These are phyloP conservation scores for Candida ulmi DNA, from an alignment of 805 yeast species.

Conservation along the genomic window DNA sequence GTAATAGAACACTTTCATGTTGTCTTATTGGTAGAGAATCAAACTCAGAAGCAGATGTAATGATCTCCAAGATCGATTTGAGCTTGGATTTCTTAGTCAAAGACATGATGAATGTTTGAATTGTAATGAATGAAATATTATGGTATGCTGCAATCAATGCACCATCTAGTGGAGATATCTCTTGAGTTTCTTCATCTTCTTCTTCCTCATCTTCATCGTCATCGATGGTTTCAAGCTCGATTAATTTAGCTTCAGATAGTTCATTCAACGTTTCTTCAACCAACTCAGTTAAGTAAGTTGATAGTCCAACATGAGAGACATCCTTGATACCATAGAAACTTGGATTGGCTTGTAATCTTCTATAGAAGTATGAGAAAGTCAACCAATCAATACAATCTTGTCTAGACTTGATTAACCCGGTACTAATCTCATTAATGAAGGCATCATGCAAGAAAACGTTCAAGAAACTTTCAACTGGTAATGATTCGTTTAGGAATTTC, in stretches of 20 bases:
- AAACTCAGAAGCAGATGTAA: constrained; percentile 69
- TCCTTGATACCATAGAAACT: constrained; percentile 80
- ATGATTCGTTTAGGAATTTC: constrained; percentile 63
- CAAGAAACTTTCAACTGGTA: constrained; percentile 81
- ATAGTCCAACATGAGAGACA: constrained; percentile 58
- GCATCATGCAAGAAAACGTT: constrained; percentile 56
- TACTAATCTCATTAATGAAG: constrained; percentile 68
- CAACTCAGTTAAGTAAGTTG: constrained; percentile 77
- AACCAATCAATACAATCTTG: constrained; percentile 92
- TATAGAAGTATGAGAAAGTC: constrained; percentile 75
- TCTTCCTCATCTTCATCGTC: constrained; percentile 31
- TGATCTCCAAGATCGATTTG: constrained; percentile 54
- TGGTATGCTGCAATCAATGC: constrained; percentile 74
- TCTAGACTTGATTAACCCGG: constrained; percentile 52
- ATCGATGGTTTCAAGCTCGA: constrained; percentile 45
- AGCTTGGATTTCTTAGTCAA: constrained; percentile 52
- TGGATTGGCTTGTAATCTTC: constrained; percentile 78
- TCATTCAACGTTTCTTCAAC: constrained; percentile 70
- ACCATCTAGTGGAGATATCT: constrained; percentile 57
- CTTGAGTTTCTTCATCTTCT: constrained; percentile 22
- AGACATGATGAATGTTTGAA: constrained; percentile 51
- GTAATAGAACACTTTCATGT: constrained; percentile 47
- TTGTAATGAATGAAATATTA: constrained; percentile 57
- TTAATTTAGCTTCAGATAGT: constrained; percentile 50
- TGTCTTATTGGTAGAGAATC: constrained; percentile 59